Base-by-base conservation (phyloP, 202 grass and related monocot genomes). In the Zoysia matrella region DNA sequence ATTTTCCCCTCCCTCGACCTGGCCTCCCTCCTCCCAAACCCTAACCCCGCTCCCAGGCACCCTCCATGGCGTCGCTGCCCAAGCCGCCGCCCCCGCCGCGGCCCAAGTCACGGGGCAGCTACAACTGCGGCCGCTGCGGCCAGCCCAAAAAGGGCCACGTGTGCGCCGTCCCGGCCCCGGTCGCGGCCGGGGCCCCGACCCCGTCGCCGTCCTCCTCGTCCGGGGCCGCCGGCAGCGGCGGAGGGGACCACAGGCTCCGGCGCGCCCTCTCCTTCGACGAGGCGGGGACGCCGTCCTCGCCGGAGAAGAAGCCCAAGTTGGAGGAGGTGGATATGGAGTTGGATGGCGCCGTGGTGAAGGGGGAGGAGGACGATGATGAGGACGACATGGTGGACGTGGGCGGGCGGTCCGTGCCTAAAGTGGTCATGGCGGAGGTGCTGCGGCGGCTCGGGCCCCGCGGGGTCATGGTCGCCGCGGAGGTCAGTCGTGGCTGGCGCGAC, bases 81-180 rank as follows among this genome's bases (percentile, higher is more conserved):
- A 83, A 78, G 75, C 63, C 79, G 61, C 86, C 79, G 75, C 86
- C 80, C 5, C 89, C 82, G 70, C 71, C 67, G 70, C 83, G 78
- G 10, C 77, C 82, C 60, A 93, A 93, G 88, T 81, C 88, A 74
- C 90, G 92, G 42, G 95, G 95, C 78, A 94, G 85, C 92, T 97
- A 97, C 84, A 97, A 92, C 79, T 97, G 95, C 67, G 95, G 95
- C 67, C 84, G 95, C 1, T 97, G 95, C 47, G 94, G 95, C 39
- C 86, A 89, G 40, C 94, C 95, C 64, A 97, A 97, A 86, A 94
- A 92, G 83, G 95, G 95, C 72, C 95, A 97, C 72, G 86, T 89
- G 53, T 97, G 95, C 86, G 8, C 68, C 75, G 80, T 64, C 66
- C 71, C 80, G 4, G 6, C 18, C 76, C 83, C 69, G 42, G 44